Evolutionary conservation across 2,329 filamentous ascomycete genomes (phyloP).

Genomic region (Trichoderma pleuroti): DNA sequence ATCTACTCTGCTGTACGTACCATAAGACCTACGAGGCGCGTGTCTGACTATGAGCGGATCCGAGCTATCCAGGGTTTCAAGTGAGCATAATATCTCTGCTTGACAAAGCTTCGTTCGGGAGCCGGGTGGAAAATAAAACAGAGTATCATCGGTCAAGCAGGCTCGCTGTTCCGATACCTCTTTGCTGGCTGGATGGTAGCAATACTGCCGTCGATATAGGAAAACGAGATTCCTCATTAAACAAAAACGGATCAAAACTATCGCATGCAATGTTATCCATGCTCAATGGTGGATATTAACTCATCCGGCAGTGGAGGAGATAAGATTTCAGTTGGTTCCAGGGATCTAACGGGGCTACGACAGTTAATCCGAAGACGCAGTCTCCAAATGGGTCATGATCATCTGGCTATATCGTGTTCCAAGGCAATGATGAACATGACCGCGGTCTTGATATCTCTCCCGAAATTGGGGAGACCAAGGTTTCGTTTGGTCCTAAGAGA

Average conservation of each 20-base stretch:
- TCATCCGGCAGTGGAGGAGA: no score
- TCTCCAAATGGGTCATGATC: neutral
- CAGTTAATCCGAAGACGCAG: neutral
- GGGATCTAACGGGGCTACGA: neutral
- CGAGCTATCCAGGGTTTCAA: neutral
- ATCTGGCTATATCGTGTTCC: neutral
- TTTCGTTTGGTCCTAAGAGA: neutral
- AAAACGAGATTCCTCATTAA: neutral
- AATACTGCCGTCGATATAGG: neutral
- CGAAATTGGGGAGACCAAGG: neutral
- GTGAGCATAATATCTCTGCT: neutral
- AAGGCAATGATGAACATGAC: no score
- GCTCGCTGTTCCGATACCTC: neutral
- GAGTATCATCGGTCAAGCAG: neutral
- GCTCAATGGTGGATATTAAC: no score
- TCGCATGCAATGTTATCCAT: no score
- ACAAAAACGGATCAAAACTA: neutral
- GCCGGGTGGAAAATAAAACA: neutral
- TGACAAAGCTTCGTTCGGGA: neutral
- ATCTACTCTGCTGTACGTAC: neutral
- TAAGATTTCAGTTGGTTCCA: no score
- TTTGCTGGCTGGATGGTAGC: neutral
- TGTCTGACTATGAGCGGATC: neutral
- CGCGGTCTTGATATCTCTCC: no score
- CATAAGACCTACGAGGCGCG: neutral